A percentile compares a stretch with the other conserved stretches of the same genome.
Evolutionary conservation across 257 asterid species (phyloP).

Genomic region (Capsicum chinense): DNA sequence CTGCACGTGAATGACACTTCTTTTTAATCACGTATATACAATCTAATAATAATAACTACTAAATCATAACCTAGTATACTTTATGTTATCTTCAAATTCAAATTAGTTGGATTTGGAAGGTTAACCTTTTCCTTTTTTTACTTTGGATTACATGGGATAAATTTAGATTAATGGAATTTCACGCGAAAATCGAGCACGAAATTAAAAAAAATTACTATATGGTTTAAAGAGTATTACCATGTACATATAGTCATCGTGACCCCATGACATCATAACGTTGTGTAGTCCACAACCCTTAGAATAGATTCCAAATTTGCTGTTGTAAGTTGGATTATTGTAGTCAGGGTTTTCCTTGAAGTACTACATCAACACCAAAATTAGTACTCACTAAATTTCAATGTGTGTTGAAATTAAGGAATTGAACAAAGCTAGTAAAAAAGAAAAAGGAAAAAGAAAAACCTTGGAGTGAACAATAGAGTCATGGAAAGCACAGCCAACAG

Average conservation of each 20-base stretch:
- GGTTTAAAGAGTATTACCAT: constrained; percentile 44
- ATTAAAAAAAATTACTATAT: not conserved
- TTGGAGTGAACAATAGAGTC: constrained; percentile 76
- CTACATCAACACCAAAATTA: constrained; percentile 40
- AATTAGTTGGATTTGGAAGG: not conserved
- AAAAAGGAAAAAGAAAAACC: constrained; percentile 45
- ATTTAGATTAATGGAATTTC: not conserved
- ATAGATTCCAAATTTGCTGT: constrained; percentile 69
- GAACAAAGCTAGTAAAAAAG: not conserved
- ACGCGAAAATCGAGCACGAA: too few species aligned
- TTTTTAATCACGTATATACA: not conserved
- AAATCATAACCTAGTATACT: not conserved
- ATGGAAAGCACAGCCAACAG: constrained; percentile 88
- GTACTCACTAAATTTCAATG: not conserved
- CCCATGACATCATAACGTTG: constrained; percentile 89
- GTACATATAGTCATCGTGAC: constrained; percentile 93
- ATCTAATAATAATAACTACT: not conserved
- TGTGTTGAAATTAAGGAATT: not conserved
- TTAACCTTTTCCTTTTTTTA: too few species aligned
- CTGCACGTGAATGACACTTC: constrained; percentile 33
- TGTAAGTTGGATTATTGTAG: constrained; percentile 51
- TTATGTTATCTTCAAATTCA: not conserved
- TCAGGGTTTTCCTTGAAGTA: constrained; percentile 73
- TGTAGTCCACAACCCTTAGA: constrained; percentile 73
- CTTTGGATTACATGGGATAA: accelerated